Base-by-base conservation (phyloP, 306 rosid species). In the Malus sieversii region DNA sequence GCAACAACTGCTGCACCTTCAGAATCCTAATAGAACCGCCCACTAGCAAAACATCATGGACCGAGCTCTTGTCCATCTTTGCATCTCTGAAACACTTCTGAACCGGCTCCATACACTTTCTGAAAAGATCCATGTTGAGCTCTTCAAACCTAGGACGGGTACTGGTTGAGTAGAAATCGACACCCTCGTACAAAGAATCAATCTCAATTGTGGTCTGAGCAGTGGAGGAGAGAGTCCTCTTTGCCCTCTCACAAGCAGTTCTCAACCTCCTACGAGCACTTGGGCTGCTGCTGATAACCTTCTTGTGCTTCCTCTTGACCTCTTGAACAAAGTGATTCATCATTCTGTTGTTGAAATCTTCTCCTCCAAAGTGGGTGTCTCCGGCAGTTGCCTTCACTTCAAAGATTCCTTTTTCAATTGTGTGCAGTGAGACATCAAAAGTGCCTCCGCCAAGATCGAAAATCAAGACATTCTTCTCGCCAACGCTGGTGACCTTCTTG, bases 11-110 rank as follows among this genome's bases (percentile, higher is more conserved):
- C 75, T 91, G 95, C 16, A 89, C 97, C 29, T 89, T 89, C 1
- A 92, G 97, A 85, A 91, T 91, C 53, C 97, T 87, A 1, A 92
- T 91, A 0, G 97, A 91, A 42, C 97, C 97, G 45, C 97, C 95
- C 3, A 91, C 97, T 78, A 91, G 95, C 16, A 91, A 95, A 7
- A 82, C 92, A 74, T 91, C 95, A 51, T 91, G 95, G 19, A 91
- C 76, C 0, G 22, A 72, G 81, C 90, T 91, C 85, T 91, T 91
- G 80, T 89, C 96, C 96, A 91, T 91, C 87, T 91, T 89, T 0
- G 93, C 90, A 81, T 87, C 93, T 51, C 90, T 85, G 1, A 25
- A 25, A 25, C 25, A 25, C 25, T 25, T 25, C 25, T 25, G 88
- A 4, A 91, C 97, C 0, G 93, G 93, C 74, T 87, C 93, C 92